Base-by-base conservation (phyloP, 2,329 filamentous ascomycete species). In the Sphaerulina musiva region DNA sequence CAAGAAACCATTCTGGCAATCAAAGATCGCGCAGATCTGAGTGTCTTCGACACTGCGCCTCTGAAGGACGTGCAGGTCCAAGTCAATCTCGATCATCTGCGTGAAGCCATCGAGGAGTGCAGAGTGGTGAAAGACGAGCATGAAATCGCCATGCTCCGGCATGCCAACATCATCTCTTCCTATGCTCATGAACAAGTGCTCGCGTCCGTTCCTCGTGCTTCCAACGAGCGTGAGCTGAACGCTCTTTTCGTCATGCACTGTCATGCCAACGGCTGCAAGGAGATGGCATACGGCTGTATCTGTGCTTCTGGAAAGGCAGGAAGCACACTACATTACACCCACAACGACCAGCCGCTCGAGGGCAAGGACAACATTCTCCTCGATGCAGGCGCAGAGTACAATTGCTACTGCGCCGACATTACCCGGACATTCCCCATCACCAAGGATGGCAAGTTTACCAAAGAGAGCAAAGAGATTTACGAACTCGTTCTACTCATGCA, bases 221-320 rank as follows among this genome's bases (percentile, higher is more conserved):
- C 76, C 60, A 92, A 89, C 65, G 91, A 97, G 76, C 79, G 82
- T 34, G 87, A 96, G 69, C 81, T 96, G 32, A 86, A 95, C 69
- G 91, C 84, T 1, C 73, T 84, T 0, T 95, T 96, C 68, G 71
- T 95, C 9, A 83, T 88, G 67, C 78, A 79, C 31, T 95, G 88
- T 69, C 81, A 93, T 56, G 80, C 84, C 48, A 78, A 85, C 57
- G 87, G 87, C 23, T 86, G 86, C 49, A 85, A 84, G 67, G 83
- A 93, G 64, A 89, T 95, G 76, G 85, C 92, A 1, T 97, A 97
- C 72, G 82, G 87, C 61, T 85, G 86, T 56, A 96, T 97, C 65
- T 83, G 93, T 14, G 92, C 89, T 0, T 81, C 82, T 34, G 92
- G 92, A 9, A 79, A 83, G 4, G 85, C 87, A 12, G 91, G 87